These are phyloP conservation scores for Mariannaea elegans DNA, from an alignment of 2,329 filamentous ascomycete species.

Conservation along the genomic window DNA sequence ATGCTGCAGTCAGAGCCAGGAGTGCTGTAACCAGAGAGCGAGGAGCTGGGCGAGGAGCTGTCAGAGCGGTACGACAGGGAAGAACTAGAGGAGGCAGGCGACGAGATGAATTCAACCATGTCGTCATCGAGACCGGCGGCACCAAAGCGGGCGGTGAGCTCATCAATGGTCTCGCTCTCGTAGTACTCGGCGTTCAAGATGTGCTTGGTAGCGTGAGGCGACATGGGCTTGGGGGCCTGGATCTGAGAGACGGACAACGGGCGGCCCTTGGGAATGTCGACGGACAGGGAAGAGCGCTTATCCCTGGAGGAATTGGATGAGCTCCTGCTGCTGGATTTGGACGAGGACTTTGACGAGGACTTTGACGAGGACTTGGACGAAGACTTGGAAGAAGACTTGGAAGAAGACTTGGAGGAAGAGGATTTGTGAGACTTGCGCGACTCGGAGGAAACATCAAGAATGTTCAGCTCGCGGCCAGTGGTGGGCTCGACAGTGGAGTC, in stretches of 20 bases:
- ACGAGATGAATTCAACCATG: constrained; percentile 63
- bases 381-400: constrained; percentile 49
- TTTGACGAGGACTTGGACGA: constrained; percentile 48
- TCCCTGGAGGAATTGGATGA: constrained; percentile 56
- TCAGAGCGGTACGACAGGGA: constrained; percentile 77
- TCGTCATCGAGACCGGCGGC: constrained; percentile 66
- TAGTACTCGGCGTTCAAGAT: constrained; percentile 85
- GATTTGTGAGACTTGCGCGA: constrained; percentile 46
- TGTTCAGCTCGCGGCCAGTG: constrained; percentile 95
- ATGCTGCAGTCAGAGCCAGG: constrained; percentile 78
- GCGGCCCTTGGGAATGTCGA: constrained; percentile 86
- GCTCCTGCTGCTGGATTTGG: constrained; percentile 45
- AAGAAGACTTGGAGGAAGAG: constrained; percentile 55
- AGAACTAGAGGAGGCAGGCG: constrained; percentile 75
- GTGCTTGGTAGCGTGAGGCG: constrained; percentile 85
- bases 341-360: constrained; percentile 50
- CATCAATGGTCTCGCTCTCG: constrained; percentile 76
- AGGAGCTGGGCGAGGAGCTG: constrained; percentile 78
- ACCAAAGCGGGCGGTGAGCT: constrained; percentile 80
- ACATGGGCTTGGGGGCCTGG: constrained; percentile 87
- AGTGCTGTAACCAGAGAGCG: constrained; percentile 80
- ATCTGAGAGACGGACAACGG: constrained; percentile 90
- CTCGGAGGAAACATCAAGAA: constrained; percentile 83
- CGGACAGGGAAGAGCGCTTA: constrained; percentile 56
- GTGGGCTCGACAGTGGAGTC: constrained; percentile 92